Conservation (phyloP, 371 early-diverging fungal genomes). For the Caulochytrium protostelioides region DNA sequence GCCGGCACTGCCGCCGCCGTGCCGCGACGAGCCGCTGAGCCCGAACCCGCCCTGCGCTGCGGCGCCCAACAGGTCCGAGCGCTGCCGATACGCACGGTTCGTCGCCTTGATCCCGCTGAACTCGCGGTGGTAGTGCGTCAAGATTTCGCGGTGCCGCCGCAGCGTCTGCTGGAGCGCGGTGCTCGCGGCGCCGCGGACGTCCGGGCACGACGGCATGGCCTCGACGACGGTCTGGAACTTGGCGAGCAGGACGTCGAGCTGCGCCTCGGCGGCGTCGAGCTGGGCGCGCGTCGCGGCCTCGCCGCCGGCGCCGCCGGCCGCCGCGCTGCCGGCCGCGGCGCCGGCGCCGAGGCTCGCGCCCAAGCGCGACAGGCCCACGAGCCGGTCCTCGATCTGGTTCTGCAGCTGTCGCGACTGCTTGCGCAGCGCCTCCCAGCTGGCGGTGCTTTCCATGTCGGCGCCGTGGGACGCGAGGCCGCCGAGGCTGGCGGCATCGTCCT, state of each 20-base stretch:
- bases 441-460: too few species aligned
- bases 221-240: neutral
- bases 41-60: slow-evolving; percentile 37
- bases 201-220: neutral
- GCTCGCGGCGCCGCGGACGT: neutral
- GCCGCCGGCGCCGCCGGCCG: neutral
- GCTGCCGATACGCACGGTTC: slow-evolving; percentile 32
- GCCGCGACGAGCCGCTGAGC: too few species aligned
- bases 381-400: slow-evolving; percentile 33
- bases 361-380: slow-evolving; percentile 11
- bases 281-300: too few species aligned
- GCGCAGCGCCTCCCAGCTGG: slow-evolving; percentile 38
- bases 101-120: slow-evolving; percentile 34
- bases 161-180: slow-evolving; percentile 6
- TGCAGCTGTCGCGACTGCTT: slow-evolving; percentile 43
- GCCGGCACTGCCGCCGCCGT: too few species aligned
- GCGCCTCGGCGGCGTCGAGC: too few species aligned
- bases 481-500: too few species aligned
- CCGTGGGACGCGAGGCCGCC: too few species aligned
- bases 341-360: slow-evolving; percentile 3
- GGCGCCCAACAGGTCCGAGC: slow-evolving; percentile 35
- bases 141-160: slow-evolving; percentile 44
- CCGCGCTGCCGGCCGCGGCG: neutral
- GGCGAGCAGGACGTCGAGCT: neutral
- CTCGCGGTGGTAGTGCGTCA: slow-evolving; percentile 44